Evolutionary conservation across 257 asterid genomes (phyloP).

Genomic region (Nicotiana attenuata): DNA sequence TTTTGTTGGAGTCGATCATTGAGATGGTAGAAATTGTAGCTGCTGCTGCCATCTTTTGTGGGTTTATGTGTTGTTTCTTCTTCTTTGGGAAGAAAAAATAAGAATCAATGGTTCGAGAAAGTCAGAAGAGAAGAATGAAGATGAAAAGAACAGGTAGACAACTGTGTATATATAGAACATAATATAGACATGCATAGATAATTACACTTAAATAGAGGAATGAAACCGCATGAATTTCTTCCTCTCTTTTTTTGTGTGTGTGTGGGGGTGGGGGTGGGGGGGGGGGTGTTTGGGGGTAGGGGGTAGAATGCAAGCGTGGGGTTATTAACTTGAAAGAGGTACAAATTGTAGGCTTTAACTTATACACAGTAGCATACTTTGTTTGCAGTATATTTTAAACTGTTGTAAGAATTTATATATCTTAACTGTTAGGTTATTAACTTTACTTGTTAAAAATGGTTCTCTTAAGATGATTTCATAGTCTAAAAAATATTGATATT

Average conservation of each 20-base stretch:
- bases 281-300: no score
- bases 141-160: not conserved
- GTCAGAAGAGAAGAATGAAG: not conserved
- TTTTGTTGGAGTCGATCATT: slow-evolving; percentile 24
- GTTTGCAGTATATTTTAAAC: no score
- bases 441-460: no score
- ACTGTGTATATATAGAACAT: not conserved
- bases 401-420: no score
- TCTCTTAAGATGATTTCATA: no score
- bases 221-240: not conserved
- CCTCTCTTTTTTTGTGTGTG: not conserved
- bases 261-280: not conserved
- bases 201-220: not conserved
- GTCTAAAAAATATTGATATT: no score
- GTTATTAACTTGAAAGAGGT: no score
- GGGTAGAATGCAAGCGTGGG: no score
- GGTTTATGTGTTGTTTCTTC: no score
- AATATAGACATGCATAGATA: not conserved
- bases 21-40: slow-evolving; percentile 21
- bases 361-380: no score
- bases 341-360: no score
- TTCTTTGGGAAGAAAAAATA: not conserved
- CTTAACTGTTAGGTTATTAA: no score
- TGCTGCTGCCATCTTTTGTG: slow-evolving; percentile 27
- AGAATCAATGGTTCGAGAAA: not conserved